Conservation (phyloP, 2,329 filamentous ascomycete species). For the Karstenula rhodostoma region DNA sequence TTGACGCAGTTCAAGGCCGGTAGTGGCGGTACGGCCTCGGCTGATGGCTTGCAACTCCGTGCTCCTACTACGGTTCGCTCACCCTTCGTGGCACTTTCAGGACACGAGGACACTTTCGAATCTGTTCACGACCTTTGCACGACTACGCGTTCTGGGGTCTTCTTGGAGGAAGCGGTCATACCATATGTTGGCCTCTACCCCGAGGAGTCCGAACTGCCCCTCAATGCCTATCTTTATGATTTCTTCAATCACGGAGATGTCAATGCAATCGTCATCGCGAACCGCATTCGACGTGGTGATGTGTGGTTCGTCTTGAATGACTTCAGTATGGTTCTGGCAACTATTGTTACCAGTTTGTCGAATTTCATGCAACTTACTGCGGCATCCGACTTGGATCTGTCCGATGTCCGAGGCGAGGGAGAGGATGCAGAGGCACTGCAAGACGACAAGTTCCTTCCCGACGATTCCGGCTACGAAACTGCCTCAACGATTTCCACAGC, state of each 20-base stretch:
- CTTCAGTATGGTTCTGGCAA: conserved; percentile 71
- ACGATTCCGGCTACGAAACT: conserved; percentile 37
- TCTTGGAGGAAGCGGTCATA: conserved; percentile 77
- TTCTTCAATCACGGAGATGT: conserved; percentile 79
- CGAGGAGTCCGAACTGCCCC: conserved; percentile 60
- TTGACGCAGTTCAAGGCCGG: conserved; percentile 63
- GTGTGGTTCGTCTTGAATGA: conserved; percentile 78
- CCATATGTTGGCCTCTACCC: conserved; percentile 72
- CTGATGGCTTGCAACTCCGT: conserved; percentile 29
- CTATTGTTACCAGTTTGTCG: conserved; percentile 72
- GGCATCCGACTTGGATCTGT: conserved; percentile 58
- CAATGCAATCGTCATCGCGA: conserved; percentile 67
- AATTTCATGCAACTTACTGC: conserved; percentile 63
- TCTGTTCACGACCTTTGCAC: conserved; percentile 73
- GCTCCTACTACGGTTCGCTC: conserved; percentile 65
- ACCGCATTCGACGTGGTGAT: conserved; percentile 71
- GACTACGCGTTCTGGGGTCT: conserved; percentile 72
- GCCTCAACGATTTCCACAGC: conserved; percentile 36
- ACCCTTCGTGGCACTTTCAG: conserved; percentile 75
- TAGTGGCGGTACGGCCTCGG: conserved; percentile 35
- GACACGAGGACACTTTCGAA: conserved; percentile 68
- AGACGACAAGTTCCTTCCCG: conserved; percentile 49
- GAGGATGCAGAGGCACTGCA: conserved; percentile 59
- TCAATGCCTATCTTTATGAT: conserved; percentile 76
- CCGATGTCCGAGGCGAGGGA: conserved; percentile 61